These are phyloP conservation scores for Trametes polyzona DNA, from an alignment of 1,284 basidiomycete genomes.

Conservation along the genomic window DNA sequence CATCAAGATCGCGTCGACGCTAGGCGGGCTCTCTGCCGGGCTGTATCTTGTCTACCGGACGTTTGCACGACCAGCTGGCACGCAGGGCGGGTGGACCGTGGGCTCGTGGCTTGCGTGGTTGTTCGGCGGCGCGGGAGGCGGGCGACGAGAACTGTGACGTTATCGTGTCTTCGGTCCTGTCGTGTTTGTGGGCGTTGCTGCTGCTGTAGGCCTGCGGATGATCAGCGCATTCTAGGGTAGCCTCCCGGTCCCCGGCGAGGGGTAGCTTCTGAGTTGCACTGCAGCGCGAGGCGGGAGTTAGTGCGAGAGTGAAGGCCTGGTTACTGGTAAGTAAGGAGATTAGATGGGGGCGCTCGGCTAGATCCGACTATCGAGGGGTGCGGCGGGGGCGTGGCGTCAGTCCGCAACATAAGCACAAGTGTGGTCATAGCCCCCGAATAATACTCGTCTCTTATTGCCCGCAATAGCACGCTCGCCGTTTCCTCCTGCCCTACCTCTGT, in stretches of 20 bases:
- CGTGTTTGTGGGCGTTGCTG: constrained; percentile 4
- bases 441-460: constrained; percentile 23
- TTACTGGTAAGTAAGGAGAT: background rate
- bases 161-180: constrained; percentile 19
- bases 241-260: background rate
- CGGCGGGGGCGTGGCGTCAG: constrained; percentile 37
- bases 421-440: constrained; percentile 27
- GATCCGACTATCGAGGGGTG: constrained; percentile 40
- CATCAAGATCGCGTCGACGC: constrained; percentile 66
- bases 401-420: constrained; percentile 28
- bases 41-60: constrained; percentile 71
- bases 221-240: constrained; percentile 9
- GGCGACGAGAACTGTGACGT: constrained; percentile 36
- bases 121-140: constrained; percentile 47
- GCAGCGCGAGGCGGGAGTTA: no score
- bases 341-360: constrained; percentile 25
- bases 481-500: constrained; percentile 6
- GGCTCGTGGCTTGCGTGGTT: constrained; percentile 63
- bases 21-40: constrained; percentile 73
- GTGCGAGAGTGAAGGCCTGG: background rate
- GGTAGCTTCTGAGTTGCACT: constrained; percentile 18
- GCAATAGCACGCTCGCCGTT: constrained; percentile 26
- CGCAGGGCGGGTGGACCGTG: constrained; percentile 54
- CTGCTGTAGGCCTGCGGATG: background rate
- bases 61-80: constrained; percentile 60